These are phyloP conservation scores for Sporisorium iseilematis-ciliati DNA, from an alignment of 1,284 basidiomycete species.

Conservation along the genomic window DNA sequence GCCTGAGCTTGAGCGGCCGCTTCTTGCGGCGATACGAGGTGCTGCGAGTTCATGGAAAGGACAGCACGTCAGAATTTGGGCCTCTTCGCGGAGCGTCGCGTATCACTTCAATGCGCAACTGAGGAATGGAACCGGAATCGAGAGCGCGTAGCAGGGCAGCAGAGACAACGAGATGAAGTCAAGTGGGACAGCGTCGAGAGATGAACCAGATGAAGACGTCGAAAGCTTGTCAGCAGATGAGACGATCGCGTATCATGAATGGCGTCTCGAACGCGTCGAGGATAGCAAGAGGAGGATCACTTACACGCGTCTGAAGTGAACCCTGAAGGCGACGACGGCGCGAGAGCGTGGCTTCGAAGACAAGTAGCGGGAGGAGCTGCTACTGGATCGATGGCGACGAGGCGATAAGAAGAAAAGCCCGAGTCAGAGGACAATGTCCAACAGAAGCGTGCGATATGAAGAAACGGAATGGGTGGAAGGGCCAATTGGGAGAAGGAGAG, in stretches of 20 bases:
- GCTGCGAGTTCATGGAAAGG: slow-evolving; percentile 53
- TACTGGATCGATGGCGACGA: slow-evolving; percentile 15
- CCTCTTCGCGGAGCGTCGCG: slow-evolving; percentile 40
- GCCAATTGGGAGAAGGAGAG: slow-evolving; percentile 5
- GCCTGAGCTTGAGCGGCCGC: slow-evolving; percentile 58
- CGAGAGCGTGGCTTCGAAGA: slow-evolving; percentile 26
- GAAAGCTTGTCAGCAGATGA: slow-evolving; percentile 32
- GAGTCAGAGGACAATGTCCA: slow-evolving; percentile 26
- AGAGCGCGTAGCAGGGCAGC: background rate
- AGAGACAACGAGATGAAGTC: background rate
- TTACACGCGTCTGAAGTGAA: slow-evolving; percentile 50
- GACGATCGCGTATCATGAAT: slow-evolving; percentile 19
- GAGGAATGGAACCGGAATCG: slow-evolving; percentile 10
- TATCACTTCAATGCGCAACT: slow-evolving; percentile 43
- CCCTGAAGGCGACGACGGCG: slow-evolving; percentile 31
- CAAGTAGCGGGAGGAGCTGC: slow-evolving; percentile 12
- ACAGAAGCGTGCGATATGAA: background rate
- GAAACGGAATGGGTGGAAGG: slow-evolving; percentile 17
- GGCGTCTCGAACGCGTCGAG: slow-evolving; percentile 31
- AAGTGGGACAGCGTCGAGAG: slow-evolving; percentile 5
- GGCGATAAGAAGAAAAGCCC: slow-evolving; percentile 12
- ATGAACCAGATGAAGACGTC: slow-evolving; percentile 17
- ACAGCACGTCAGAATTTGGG: slow-evolving; percentile 34
- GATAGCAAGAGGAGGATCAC: slow-evolving; percentile 13
- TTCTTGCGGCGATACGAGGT: slow-evolving; percentile 58